Evolutionary conservation across 2,329 filamentous ascomycete species (phyloP), one percentile per base, ranked within the genome.

Genomic region (Neofusicoccum laricinum): DNA sequence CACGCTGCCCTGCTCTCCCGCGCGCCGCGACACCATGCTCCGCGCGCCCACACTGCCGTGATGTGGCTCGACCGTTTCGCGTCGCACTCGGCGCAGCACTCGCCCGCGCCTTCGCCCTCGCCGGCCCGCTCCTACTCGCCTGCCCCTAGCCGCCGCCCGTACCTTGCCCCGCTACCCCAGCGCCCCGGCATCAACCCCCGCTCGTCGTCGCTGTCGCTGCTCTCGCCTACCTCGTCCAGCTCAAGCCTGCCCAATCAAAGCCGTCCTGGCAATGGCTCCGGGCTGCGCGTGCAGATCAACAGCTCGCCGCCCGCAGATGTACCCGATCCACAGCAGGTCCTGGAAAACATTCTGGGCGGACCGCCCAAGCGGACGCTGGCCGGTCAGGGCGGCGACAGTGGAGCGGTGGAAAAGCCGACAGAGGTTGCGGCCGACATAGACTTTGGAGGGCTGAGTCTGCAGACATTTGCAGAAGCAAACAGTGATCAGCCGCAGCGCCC

Each of bases 61-160:
- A 96, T 96, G 92, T 97, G 93, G 93, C 87, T 96, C 74, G 93
- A 97, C 81, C 90, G 93, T 76, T 87, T 96, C 69, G 89, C 90
- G 68, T 77, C 85, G 88, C 64, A 87, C 86, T 75, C 81, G 86
- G 78, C 82, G 86, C 64, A 84, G 85, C 67, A 86, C 87, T 63
- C 82, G 53, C 53, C 62, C 17, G 43, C 62, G 25, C 32, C 51
- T 43, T 46, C 62, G 21, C 87, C 72, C 80, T 87, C 66, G 40
- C 83, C 84, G 66, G 88, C 85, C 75, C 87, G 92, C 74, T 82
- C 89, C 57, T 90, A 87, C 73, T 93, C 92, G 67, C 90, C 91
- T 53, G 84, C 88, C 45, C 85, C 86, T 68, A 84, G 90, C 73
- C 86, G 90, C 58, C 86, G 89, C 85, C 73, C 87, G 85, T 72